Conservation (phyloP, 2,329 filamentous ascomycete species). For the Erysiphe neolycopersici region DNA sequence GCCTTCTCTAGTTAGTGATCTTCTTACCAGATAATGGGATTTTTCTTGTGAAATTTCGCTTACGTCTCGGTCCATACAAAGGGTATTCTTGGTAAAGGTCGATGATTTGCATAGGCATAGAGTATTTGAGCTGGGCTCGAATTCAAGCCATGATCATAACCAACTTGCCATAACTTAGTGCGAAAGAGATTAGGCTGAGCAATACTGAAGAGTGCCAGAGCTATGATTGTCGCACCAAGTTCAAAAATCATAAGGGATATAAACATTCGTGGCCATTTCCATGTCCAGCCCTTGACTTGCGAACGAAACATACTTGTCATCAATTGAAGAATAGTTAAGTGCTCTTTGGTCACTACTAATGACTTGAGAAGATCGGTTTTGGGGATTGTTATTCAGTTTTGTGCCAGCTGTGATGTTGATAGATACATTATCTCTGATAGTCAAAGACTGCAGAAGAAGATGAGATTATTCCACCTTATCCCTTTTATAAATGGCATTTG, state of each 20-base stretch:
- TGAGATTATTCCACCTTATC: too few relatives aligned
- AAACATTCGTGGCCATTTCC: slow-evolving; percentile 21
- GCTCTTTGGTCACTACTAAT: too few relatives aligned
- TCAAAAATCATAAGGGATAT: slow-evolving; percentile 34
- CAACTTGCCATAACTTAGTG: slow-evolving; percentile 45
- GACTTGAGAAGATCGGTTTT: too few relatives aligned
- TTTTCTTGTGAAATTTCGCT: slow-evolving; percentile 43
- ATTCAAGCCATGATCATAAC: slow-evolving; percentile 44
- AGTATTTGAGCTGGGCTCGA: slow-evolving; percentile 42
- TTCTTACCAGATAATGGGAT: slow-evolving; percentile 40
- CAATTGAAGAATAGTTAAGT: too few relatives aligned
- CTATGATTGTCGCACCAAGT: slow-evolving; percentile 34
- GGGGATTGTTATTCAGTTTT: too few relatives aligned
- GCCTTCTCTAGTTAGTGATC: too few relatives aligned
- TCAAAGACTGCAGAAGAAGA: too few relatives aligned
- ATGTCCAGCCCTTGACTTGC: slow-evolving; percentile 12
- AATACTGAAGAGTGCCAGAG: slow-evolving; percentile 45
- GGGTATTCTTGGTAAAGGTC: slow-evolving; percentile 31
- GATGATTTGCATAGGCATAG: slow-evolving; percentile 48
- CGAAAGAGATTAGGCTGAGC: slow-evolving; percentile 48
- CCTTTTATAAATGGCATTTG: too few relatives aligned
- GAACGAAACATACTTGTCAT: too few relatives aligned
- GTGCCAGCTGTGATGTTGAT: too few relatives aligned
- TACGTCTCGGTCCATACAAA: slow-evolving; percentile 50
- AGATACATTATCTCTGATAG: too few relatives aligned